These are phyloP conservation scores for Fusarium kyushuense DNA, from an alignment of 2,329 filamentous ascomycete genomes.

Conservation along the genomic window DNA sequence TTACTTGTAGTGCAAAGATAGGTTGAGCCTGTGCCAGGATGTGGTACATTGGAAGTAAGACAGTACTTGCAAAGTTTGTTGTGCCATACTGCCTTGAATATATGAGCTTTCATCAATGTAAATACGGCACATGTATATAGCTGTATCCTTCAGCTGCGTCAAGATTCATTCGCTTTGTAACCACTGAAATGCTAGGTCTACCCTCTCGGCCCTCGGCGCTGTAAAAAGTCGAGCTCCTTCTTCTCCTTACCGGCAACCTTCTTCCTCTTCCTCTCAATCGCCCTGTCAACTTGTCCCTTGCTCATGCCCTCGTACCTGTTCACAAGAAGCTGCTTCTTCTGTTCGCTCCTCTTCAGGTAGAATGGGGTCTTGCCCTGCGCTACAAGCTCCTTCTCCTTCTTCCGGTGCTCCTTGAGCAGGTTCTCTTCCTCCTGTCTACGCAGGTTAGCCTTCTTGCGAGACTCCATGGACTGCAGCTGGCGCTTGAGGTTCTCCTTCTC, in stretches of 20 bases:
- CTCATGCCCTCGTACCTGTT: conserved; percentile 87
- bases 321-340: conserved; percentile 86
- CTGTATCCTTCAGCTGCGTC: neutral
- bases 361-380: conserved; percentile 92
- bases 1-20: neutral
- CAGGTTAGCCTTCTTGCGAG: conserved; percentile 76
- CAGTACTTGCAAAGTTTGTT: no score
- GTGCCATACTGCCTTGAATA: neutral
- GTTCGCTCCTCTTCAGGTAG: conserved; percentile 91
- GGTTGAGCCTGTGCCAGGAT: neutral
- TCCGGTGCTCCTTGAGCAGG: conserved; percentile 79
- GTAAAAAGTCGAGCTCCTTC: conserved; percentile 70
- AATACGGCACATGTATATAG: neutral
- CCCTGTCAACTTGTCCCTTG: conserved; percentile 83
- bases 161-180: neutral
- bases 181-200: neutral
- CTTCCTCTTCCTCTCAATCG: conserved; percentile 89
- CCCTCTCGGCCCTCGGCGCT: conserved; percentile 44
- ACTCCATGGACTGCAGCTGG: conserved; percentile 81
- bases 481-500: conserved; percentile 79
- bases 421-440: conserved; percentile 76
- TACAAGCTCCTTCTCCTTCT: conserved; percentile 85
- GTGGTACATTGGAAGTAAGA: neutral
- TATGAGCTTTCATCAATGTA: neutral
- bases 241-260: conserved; percentile 89